Conservation (phyloP, 495 filamentous ascomycete genomes). For the Neurospora sp. region DNA sequence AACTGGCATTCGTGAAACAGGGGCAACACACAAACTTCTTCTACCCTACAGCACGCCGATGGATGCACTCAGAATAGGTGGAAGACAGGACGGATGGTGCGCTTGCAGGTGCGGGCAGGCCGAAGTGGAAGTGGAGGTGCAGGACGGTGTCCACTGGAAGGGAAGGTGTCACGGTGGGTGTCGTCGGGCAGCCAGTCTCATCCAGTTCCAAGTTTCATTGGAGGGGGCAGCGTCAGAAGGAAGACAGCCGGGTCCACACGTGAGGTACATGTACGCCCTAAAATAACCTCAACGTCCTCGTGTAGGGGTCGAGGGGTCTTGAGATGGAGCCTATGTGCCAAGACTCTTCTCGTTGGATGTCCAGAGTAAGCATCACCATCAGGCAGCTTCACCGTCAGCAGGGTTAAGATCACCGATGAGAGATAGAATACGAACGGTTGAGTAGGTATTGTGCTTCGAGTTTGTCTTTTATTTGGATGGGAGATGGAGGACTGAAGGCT, state of each 20-base stretch:
- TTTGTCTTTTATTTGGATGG: not conserved
- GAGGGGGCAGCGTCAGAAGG: not conserved
- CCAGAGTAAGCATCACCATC: not conserved
- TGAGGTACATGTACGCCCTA: not conserved
- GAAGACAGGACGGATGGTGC: not conserved
- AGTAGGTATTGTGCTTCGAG: not conserved
- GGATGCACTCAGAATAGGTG: not conserved
- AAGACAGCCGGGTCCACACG: not conserved
- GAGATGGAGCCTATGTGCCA: not conserved
- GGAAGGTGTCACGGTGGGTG: not conserved
- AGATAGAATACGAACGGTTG: not conserved
- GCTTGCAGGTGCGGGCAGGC: not conserved
- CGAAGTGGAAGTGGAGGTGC: not conserved
- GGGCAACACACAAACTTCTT: not conserved
- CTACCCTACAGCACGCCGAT: not conserved
- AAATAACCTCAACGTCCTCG: not conserved
- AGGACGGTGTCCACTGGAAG: not conserved
- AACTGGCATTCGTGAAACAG: not conserved
- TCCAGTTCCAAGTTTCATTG: not conserved
- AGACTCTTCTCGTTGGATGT: not conserved
- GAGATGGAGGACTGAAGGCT: not conserved
- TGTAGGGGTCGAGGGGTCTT: not conserved
- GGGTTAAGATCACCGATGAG: not conserved
- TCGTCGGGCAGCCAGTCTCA: not conserved
- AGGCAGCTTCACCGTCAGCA: not conserved